A percentile compares a stretch with the other conserved stretches of the same genome.
Conservation (phyloP, 2,329 filamentous ascomycete species). For the Leptographium flavum region DNA sequence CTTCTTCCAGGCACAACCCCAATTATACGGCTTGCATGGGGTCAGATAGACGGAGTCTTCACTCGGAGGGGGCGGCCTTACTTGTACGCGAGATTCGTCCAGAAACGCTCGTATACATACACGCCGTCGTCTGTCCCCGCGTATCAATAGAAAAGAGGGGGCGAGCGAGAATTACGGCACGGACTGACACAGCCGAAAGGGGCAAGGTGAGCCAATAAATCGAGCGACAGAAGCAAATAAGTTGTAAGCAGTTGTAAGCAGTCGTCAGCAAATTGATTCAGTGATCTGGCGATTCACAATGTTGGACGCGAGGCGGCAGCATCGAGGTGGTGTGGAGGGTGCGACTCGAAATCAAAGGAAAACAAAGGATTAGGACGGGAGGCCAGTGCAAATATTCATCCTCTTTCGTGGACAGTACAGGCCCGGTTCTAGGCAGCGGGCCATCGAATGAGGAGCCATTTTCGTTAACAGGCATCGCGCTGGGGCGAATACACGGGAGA, state of each 20-base stretch:
- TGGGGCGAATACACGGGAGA: background rate
- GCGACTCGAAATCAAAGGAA: background rate
- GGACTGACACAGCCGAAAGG: background rate
- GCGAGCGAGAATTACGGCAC: background rate
- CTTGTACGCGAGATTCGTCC: too few relatives aligned
- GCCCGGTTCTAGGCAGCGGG: background rate
- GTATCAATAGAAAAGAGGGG: background rate
- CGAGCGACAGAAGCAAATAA: background rate
- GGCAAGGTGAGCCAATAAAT: background rate
- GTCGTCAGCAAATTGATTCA: too few relatives aligned
- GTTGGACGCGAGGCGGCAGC: background rate
- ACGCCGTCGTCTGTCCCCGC: background rate
- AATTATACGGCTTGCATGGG: too few relatives aligned
- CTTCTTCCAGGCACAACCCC: too few relatives aligned
- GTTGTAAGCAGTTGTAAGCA: background rate
- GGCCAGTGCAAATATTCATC: too few relatives aligned
- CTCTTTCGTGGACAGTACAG: background rate
- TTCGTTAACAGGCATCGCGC: too few relatives aligned
- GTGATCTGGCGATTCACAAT: too few relatives aligned
- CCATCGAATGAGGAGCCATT: background rate
- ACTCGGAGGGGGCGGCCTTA: too few relatives aligned
- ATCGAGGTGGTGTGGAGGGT: background rate
- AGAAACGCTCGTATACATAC: constrained; percentile 1
- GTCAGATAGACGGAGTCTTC: too few relatives aligned
- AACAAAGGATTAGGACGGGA: background rate